Conservation (phyloP, 495 filamentous ascomycete species). For the Penicillium angulare region DNA sequence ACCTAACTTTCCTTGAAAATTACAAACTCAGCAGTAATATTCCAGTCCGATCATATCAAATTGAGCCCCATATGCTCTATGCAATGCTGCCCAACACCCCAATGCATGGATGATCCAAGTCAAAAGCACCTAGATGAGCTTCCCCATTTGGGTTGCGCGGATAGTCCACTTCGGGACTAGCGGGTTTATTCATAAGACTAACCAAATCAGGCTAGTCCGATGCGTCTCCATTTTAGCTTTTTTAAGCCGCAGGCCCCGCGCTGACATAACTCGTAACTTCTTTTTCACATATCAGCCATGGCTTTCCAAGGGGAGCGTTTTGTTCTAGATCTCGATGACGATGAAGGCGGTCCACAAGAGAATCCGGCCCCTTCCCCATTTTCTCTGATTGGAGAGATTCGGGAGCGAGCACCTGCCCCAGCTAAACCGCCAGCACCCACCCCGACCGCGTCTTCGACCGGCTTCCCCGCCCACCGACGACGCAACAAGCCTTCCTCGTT, state of each 20-base stretch:
- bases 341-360: slow-evolving; percentile 28
- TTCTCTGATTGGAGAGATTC: slow-evolving; percentile 70
- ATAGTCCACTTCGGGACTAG: slow-evolving; percentile 21
- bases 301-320: slow-evolving; percentile 61
- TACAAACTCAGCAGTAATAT: too few relatives aligned
- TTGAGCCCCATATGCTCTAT: too few relatives aligned
- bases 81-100: not conserved
- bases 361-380: slow-evolving; percentile 24
- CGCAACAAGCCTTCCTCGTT: slow-evolving; percentile 71
- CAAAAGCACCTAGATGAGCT: not conserved
- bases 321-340: slow-evolving; percentile 50
- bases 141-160: slow-evolving; percentile 21
- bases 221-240: slow-evolving; percentile 34
- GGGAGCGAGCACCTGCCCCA: slow-evolving; percentile 61
- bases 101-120: not conserved
- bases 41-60: too few relatives aligned
- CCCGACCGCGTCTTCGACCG: slow-evolving; percentile 50
- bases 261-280: slow-evolving; percentile 27
- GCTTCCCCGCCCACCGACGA: slow-evolving; percentile 85
- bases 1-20: too few relatives aligned
- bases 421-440: slow-evolving; percentile 59
- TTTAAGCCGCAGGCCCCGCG: slow-evolving; percentile 44
- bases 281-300: slow-evolving; percentile 41
- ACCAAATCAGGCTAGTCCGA: slow-evolving; percentile 10
- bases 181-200: slow-evolving; percentile 7